These are phyloP conservation scores for Torrubiella hemipterigena DNA, from an alignment of 2,329 filamentous ascomycete species.

Conservation along the genomic window DNA sequence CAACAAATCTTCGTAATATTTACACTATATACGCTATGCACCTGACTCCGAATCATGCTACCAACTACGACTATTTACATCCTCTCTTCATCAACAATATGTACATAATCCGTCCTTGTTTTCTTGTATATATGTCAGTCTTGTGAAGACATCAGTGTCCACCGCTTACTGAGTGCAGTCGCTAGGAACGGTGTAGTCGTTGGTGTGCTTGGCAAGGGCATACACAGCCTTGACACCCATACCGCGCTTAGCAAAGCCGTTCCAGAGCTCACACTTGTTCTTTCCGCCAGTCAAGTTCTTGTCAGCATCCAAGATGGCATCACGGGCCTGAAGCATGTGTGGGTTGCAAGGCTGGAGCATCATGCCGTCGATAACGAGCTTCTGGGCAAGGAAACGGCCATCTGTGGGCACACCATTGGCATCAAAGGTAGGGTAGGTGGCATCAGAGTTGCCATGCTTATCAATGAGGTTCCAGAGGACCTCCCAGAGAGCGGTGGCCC, in stretches of 20 bases:
- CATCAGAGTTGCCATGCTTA: conserved; percentile 38
- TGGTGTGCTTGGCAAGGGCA: conserved; percentile 13
- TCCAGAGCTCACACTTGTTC: conserved; percentile 42
- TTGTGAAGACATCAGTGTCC: background rate
- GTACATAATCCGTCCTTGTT: too few relatives aligned
- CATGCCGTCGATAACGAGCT: conserved; percentile 40
- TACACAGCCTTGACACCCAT: conserved; percentile 28
- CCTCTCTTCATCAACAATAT: background rate
- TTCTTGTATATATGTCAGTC: background rate
- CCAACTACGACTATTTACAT: background rate
- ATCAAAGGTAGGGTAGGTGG: conserved; percentile 25
- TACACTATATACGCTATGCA: too few relatives aligned
- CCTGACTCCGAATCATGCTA: too few relatives aligned
- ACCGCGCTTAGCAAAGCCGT: conserved; percentile 43
- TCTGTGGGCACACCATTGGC: conserved; percentile 34
- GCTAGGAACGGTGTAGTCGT: conserved; percentile 17
- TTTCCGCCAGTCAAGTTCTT: conserved; percentile 34
- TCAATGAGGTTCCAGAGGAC: conserved; percentile 46
- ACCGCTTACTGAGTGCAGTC: conserved; percentile 2
- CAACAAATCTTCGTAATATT: too few relatives aligned
- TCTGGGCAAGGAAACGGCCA: conserved; percentile 38
- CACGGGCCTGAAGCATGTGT: conserved; percentile 37
- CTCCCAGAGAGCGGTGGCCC: conserved; percentile 42
- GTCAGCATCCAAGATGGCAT: conserved; percentile 45
- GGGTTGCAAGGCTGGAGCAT: conserved; percentile 44